These are phyloP conservation scores for Sporothrix variecibatus DNA, from an alignment of 2,329 filamentous ascomycete genomes.

Conservation along the genomic window DNA sequence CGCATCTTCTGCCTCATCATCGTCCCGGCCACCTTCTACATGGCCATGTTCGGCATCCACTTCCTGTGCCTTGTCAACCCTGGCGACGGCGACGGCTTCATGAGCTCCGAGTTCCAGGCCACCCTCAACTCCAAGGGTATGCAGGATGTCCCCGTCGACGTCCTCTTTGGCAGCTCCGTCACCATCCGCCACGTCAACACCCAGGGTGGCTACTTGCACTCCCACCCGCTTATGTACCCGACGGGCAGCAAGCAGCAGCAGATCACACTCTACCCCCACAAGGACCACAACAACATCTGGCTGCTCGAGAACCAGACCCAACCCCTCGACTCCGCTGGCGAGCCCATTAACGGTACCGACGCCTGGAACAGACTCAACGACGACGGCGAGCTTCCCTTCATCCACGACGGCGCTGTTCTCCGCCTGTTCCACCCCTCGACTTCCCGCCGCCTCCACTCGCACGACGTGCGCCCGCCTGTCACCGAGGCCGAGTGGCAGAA, in stretches of 20 bases:
- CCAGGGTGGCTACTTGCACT: conserved; percentile 96
- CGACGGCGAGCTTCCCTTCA: conserved; percentile 50
- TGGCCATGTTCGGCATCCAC: conserved; percentile 96
- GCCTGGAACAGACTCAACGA: conserved; percentile 80
- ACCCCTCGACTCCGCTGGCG: conserved; percentile 73
- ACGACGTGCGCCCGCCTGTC: conserved; percentile 85
- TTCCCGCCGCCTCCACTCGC: conserved; percentile 88
- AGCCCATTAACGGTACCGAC: conserved; percentile 74
- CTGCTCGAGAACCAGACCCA: conserved; percentile 95
- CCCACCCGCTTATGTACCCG: conserved; percentile 96
- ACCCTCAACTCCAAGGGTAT: conserved; percentile 96
- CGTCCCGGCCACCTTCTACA: conserved; percentile 86
- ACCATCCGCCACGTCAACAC: conserved; percentile 92
- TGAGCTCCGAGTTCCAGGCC: conserved; percentile 98
- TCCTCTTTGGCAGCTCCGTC: conserved; percentile 84
- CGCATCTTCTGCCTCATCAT: conserved; percentile 88
- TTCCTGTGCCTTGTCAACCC: conserved; percentile 92
- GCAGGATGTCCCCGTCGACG: conserved; percentile 91
- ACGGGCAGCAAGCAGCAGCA: conserved; percentile 98
- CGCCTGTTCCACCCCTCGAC: conserved; percentile 83
- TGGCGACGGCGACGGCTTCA: conserved; percentile 96
- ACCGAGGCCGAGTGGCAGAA: conserved; percentile 93
- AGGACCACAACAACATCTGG: conserved; percentile 97
- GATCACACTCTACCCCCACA: conserved; percentile 96
- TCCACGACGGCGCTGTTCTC: conserved; percentile 79